phyloP scores from a whole-genome alignment of 352 stramenopile genomes.

The Phytophthora chlamydospora region DNA sequence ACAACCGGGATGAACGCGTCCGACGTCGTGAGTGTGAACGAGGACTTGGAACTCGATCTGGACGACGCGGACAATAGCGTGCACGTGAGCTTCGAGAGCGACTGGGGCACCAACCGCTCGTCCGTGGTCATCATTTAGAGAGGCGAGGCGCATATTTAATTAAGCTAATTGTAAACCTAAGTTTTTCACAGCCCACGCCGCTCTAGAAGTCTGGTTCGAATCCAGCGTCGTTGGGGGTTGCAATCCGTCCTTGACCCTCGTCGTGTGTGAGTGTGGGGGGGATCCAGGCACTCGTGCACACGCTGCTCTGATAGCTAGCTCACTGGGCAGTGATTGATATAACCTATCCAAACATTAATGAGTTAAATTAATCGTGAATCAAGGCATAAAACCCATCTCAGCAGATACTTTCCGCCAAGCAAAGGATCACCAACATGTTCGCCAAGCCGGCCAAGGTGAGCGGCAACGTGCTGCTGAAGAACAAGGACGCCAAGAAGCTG shows the following conservation, averaged over 20 bases:
- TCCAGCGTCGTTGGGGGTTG: too few species aligned
- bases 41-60: slow-evolving; percentile 26
- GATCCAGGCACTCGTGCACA: too few species aligned
- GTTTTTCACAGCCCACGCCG: background rate
- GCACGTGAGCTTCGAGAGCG: slow-evolving; percentile 28
- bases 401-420: too few species aligned
- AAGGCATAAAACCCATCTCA: too few species aligned
- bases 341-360: too few species aligned
- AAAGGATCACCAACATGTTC: slow-evolving; percentile 61
- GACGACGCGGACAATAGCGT: slow-evolving; percentile 10
- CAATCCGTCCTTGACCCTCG: too few species aligned
- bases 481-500: slow-evolving; percentile 89
- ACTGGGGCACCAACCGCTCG: slow-evolving; percentile 16
- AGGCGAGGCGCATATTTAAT: slow-evolving; percentile 24
- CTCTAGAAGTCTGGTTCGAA: too few species aligned
- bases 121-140: slow-evolving; percentile 39
- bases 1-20: slow-evolving; percentile 13
- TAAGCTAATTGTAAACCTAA: background rate
- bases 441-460: slow-evolving; percentile 78
- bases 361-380: too few species aligned
- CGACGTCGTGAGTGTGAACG: slow-evolving; percentile 31
- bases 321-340: too few species aligned
- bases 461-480: slow-evolving; percentile 82
- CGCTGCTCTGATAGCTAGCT: too few species aligned
- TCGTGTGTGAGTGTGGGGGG: too few species aligned